phyloP scores from a whole-genome alignment of 2,329 filamentous ascomycete species.

The Pseudogymnoascus sp. region DNA sequence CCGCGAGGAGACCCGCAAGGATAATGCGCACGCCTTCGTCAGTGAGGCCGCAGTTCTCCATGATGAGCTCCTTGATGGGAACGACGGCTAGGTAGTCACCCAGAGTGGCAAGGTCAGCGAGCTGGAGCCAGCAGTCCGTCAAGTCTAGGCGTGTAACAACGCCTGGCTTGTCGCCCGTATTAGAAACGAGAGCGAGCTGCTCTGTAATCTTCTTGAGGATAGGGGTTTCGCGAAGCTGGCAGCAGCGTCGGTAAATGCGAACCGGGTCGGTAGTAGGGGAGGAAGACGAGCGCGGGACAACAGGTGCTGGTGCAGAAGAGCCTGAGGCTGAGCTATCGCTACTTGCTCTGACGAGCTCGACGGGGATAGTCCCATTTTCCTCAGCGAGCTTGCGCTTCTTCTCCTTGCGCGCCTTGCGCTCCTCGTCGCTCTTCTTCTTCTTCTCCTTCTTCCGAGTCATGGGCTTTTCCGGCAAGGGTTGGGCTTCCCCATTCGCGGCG shows the following conservation, averaged over 20 bases:
- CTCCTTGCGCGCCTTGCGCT: constrained; percentile 85
- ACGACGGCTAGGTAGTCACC: constrained; percentile 93
- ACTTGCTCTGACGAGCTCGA: constrained; percentile 69
- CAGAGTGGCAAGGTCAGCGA: constrained; percentile 76
- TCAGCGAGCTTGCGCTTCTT: constrained; percentile 77
- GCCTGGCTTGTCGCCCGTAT: constrained; percentile 57
- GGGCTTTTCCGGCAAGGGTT: constrained; percentile 23
- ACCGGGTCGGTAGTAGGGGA: constrained; percentile 83
- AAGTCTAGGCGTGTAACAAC: constrained; percentile 76
- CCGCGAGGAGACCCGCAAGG: constrained; percentile 74
- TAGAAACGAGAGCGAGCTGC: constrained; percentile 67
- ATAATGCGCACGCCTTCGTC: constrained; percentile 84
- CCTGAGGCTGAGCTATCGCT: constrained; percentile 44
- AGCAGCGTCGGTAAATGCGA: constrained; percentile 88
- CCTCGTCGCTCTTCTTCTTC: constrained; percentile 90
- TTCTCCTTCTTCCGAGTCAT: constrained; percentile 79
- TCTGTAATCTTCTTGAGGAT: constrained; percentile 88
- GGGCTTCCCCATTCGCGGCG: constrained; percentile 21
- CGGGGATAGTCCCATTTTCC: constrained; percentile 76
- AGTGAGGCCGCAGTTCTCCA: constrained; percentile 79
- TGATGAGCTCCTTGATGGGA: constrained; percentile 73
- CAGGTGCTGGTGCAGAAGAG: constrained; percentile 21
- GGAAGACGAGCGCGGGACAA: constrained; percentile 45
- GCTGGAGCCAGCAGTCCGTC: constrained; percentile 72
- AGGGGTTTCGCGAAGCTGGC: constrained; percentile 84